Base-by-base conservation (phyloP, 1,139 yeast genomes). In the Hemisphaericaspora subhashii region DNA sequence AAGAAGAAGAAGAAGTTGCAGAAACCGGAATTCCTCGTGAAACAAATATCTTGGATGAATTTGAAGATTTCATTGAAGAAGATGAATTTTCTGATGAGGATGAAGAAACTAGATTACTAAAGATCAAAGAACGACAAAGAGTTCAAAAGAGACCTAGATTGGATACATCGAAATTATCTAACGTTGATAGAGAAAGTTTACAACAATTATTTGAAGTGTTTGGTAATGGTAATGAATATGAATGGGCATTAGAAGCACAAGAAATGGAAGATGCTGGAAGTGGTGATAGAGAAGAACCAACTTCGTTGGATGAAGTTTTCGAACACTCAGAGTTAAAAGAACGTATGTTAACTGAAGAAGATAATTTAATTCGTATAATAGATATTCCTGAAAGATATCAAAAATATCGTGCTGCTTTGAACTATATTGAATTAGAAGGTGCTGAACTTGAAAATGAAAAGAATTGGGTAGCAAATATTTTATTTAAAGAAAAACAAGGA, bases 141-240 rank as follows among this genome's bases (percentile, higher is more conserved):
- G 68, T 56, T 14, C 61, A 61, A 45, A 60, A 59, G 45, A 55
- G 57, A 42, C 72, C 74, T 12, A 56, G 66, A 40, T 57, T 72
- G 45, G 77, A 72, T 47, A 68, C 86, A 21, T 72, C 83, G 8
- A 83, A 83, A 47, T 72, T 85, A 36, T 79, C 87, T 1, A 88
- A 83, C 37, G 84, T 92, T 33, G 96, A 94, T 53, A 84, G 95
- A 45, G 98, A 92, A 56, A 87, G 89, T 59, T 78, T 90, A 48
- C 95, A 88, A 52, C 98, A 92, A 58, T 77, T 92, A 54, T 89
- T 82, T 55, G 98, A 92, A 60, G 90, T 92, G 8, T 92, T 92
- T 58, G 99, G 99, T 45, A 94, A 89, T 60, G 99, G 98, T 34
- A 92, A 84, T 45, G 98, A 90, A 58, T 92, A 92, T 62, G 97